Evolutionary conservation across 768 basidiomycete species (phyloP), one percentile per base, ranked within the genome.

Genomic region (Pleurotus cornucopiae): DNA sequence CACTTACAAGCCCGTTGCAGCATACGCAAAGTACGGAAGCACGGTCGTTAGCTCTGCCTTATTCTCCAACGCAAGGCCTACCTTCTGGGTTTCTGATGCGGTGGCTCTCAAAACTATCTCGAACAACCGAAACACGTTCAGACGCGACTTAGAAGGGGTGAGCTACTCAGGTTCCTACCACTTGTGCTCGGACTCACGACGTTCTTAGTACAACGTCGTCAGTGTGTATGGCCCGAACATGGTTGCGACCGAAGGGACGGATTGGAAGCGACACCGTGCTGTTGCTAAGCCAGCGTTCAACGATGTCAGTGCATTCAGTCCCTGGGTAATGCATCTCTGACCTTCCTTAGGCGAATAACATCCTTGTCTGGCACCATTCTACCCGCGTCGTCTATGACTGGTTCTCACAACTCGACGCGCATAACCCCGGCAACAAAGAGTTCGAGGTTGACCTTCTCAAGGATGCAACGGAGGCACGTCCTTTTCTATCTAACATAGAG

Each of bases 251-350:
- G 78, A 77, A 48, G 76, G 72, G 4, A 52, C 71, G 0, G 71
- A 76, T 18, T 82, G 79, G 79, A 75, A 75, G 47, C 67, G 76
- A 1, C 79, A 80, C 59, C 70, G 77, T 39, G 65, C 62, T 9
- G 67, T 78, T 0, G 67, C 77, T 25, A 79, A 75, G 54, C 72
- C 76, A 6, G 80, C 80, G 0, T 81, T 81, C 64, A 78, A 72
- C 45, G 80, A 81, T 65, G 80, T 68, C 52, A 47, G 64, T 46
- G 13, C 16, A 9, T 18, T 49, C 5, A 26, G 2, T 49, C 1
- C 20, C 6, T 13, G 12, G n/a, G 11, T 0, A 0, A 14, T 2
- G 6, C 30, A 25, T 43, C 16, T 18, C 39, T n/a, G 21, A 12
- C 37, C 5, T 34, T 5, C 39, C 26, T 34, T 55, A 80, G 79